Conservation (phyloP, 352 stramenopile species). For the Pythium chondricola region DNA sequence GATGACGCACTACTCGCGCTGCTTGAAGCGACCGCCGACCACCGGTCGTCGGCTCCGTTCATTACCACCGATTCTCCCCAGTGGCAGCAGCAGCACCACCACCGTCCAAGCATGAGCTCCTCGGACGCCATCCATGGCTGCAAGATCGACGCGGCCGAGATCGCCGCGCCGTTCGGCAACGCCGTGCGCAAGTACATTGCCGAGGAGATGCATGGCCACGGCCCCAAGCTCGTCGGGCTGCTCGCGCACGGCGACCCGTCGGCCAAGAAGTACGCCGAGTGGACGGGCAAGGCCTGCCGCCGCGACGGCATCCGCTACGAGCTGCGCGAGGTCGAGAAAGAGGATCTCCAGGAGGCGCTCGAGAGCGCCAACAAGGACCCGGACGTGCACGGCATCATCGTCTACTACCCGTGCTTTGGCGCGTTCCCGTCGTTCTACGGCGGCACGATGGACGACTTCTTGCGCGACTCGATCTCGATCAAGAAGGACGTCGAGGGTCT, state of each 20-base stretch:
- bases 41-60: constrained; percentile 1
- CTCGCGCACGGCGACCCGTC: constrained; percentile 94
- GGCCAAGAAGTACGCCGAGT: constrained; percentile 95
- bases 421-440: constrained; percentile 95
- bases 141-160: constrained; percentile 78
- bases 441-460: constrained; percentile 96
- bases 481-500: constrained; percentile 97
- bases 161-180: constrained; percentile 82
- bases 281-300: constrained; percentile 92
- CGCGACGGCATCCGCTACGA: constrained; percentile 97
- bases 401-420: constrained; percentile 99
- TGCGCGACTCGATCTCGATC: constrained; percentile 93
- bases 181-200: constrained; percentile 82
- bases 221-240: constrained; percentile 87
- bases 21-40: neutral
- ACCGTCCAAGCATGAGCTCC: constrained; percentile 6
- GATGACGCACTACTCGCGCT: constrained; percentile 2
- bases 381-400: constrained; percentile 95
- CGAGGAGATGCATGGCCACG: constrained; percentile 64
- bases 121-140: constrained; percentile 3
- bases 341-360: constrained; percentile 91
- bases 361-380: constrained; percentile 91
- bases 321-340: constrained; percentile 89
- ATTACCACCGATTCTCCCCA: constrained; percentile 11
- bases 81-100: neutral